These are phyloP conservation scores for Agrocybe chaxingu DNA, from an alignment of 768 basidiomycete species.

Conservation along the genomic window DNA sequence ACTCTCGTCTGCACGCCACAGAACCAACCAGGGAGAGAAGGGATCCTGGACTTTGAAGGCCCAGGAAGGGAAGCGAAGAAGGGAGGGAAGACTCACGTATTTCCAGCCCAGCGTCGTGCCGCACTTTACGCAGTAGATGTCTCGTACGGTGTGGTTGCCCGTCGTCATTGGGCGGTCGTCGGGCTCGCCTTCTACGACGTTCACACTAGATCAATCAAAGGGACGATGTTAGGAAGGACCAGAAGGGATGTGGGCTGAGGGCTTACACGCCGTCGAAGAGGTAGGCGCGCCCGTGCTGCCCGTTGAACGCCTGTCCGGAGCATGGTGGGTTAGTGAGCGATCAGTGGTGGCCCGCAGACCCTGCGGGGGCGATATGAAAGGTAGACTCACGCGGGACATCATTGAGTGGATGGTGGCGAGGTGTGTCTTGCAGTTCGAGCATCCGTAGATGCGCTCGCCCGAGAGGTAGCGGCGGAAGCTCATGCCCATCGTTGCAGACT, in stretches of 20 bases:
- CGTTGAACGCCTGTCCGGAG: constrained; percentile 81
- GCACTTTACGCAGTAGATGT: constrained; percentile 94
- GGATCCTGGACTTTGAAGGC: constrained; percentile 7
- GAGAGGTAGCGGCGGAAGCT: constrained; percentile 84
- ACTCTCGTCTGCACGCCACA: no score
- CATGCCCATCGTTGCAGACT: constrained; percentile 68
- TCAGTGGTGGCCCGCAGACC: constrained; percentile 4
- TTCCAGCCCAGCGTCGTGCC: constrained; percentile 90
- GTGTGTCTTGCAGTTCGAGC: constrained; percentile 83
- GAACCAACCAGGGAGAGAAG: neutral
- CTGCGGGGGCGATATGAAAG: constrained; percentile 12
- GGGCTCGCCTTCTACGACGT: constrained; percentile 85
- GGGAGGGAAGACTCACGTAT: constrained; percentile 66
- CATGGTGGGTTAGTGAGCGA: constrained; percentile 7
- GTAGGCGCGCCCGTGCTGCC: constrained; percentile 94
- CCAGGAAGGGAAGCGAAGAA: neutral
- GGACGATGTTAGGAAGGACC: constrained; percentile 11
- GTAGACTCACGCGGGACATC: constrained; percentile 73
- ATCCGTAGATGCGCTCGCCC: constrained; percentile 85
- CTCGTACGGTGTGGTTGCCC: constrained; percentile 92
- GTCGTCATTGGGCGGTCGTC: constrained; percentile 96
- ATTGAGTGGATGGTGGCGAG: constrained; percentile 89
- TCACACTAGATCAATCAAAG: constrained; percentile 57
- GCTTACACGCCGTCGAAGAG: constrained; percentile 92
- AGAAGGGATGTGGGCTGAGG: neutral